Percentiles rank a stretch among this genome's conserved stretches.
phyloP scores from a whole-genome alignment of 257 asterid species.

The Jaltomata sinuosa region DNA sequence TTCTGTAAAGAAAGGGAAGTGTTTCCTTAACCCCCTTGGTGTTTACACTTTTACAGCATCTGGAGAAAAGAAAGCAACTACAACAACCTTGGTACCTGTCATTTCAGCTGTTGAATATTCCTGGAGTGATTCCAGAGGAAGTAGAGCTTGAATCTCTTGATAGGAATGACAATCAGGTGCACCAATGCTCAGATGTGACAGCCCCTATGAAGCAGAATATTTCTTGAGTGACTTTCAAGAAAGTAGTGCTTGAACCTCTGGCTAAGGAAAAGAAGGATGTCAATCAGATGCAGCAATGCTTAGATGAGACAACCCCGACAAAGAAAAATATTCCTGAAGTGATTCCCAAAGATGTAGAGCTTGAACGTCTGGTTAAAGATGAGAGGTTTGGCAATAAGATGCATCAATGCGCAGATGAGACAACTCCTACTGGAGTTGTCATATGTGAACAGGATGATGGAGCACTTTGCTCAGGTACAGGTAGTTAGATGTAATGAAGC shows the following conservation, averaged over 20 bases:
- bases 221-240: conserved; percentile 48
- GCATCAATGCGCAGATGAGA: background rate
- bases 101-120: conserved; percentile 9
- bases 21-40: background rate
- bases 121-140: conserved; percentile 45
- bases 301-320: background rate
- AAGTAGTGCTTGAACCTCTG: conserved; percentile 13
- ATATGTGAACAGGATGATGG: background rate
- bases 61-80: background rate
- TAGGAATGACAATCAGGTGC: background rate
- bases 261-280: conserved; percentile 8
- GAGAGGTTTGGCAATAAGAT: background rate
- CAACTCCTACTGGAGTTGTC: background rate
- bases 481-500: background rate
- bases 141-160: conserved; percentile 11
- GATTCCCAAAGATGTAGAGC: conserved; percentile 33
- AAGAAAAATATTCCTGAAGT: conserved; percentile 40
- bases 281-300: background rate
- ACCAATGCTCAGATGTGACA: conserved; percentile 26
- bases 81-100: background rate
- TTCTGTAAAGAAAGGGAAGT: background rate
- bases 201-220: conserved; percentile 26
- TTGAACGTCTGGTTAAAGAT: conserved; percentile 19
- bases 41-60: background rate
- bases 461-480: background rate